Conservation (phyloP, 2,329 filamentous ascomycete genomes). For the Biscogniauxia marginata region DNA sequence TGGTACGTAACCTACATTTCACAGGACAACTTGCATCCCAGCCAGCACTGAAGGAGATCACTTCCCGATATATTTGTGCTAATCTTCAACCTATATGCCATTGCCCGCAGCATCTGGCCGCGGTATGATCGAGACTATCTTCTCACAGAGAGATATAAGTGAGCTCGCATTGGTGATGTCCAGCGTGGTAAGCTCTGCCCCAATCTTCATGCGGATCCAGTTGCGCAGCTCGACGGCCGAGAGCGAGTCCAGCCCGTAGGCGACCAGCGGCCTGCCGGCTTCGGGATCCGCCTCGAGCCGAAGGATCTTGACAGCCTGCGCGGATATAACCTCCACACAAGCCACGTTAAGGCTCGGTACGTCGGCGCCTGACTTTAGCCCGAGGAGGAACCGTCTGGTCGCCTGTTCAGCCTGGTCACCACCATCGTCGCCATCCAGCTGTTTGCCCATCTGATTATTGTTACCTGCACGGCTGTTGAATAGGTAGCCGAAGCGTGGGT, state of each 20-base stretch:
- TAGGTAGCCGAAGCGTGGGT: constrained; percentile 27
- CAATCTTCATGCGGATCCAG: neutral
- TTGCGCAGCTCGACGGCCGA: neutral
- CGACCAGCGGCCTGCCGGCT: neutral
- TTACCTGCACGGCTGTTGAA: constrained; percentile 51
- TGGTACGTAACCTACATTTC: too few relatives aligned
- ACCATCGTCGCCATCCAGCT: constrained; percentile 51
- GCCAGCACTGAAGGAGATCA: too few relatives aligned
- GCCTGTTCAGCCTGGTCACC: too few relatives aligned
- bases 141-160: neutral
- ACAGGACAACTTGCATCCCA: too few relatives aligned
- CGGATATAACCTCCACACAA: too few relatives aligned
- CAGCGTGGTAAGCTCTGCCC: neutral
- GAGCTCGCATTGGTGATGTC: neutral
- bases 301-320: neutral
- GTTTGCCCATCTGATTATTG: constrained; percentile 61
- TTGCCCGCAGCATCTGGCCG: neutral
- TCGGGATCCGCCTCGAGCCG: neutral
- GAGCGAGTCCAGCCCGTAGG: neutral
- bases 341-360: too few relatives aligned
- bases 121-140: neutral
- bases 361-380: too few relatives aligned
- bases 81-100: too few relatives aligned
- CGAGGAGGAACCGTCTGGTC: too few relatives aligned
- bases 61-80: too few relatives aligned